These are phyloP conservation scores for Carex pumila DNA, from an alignment of 176 grass and related monocot species.

Conservation along the genomic window DNA sequence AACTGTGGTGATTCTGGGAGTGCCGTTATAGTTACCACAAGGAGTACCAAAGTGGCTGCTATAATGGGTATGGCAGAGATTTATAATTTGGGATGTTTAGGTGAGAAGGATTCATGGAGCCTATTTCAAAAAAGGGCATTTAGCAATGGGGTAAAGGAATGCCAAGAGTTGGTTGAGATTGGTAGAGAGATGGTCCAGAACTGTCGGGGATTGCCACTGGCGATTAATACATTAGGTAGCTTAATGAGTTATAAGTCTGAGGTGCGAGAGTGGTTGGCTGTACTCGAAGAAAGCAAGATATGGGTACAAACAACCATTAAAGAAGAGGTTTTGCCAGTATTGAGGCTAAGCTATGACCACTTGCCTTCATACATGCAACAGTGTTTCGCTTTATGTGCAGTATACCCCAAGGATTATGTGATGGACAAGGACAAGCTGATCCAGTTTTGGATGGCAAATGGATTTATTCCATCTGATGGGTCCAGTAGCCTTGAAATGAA, in stretches of 20 bases:
- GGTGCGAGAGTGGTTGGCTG: background rate
- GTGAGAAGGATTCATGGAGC: conserved; percentile 12
- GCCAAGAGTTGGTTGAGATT: background rate
- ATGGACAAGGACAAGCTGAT: conserved; percentile 29
- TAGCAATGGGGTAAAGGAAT: background rate
- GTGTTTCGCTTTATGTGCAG: conserved; percentile 25
- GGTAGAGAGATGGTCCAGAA: conserved; percentile 11
- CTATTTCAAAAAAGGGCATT: conserved; percentile 31
- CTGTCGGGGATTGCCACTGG: conserved; percentile 29
- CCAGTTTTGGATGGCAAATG: conserved; percentile 24
- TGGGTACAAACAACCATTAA: background rate
- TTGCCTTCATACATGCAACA: background rate
- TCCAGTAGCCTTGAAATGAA: background rate
- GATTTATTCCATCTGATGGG: conserved; percentile 5
- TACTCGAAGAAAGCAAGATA: background rate
- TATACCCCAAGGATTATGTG: conserved; percentile 20
- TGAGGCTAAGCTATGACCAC: conserved; percentile 26
- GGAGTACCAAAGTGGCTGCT: background rate
- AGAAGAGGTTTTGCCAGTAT: background rate
- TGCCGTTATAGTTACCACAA: conserved; percentile 26
- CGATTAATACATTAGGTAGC: conserved; percentile 16
- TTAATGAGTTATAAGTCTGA: conserved; percentile 28
- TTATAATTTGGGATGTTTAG: background rate
- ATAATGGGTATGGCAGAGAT: background rate
- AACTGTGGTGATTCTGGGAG: conserved; percentile 16